These are phyloP conservation scores for Odontarrhena argentea DNA, from an alignment of 345 rosid species.

Conservation along the genomic window DNA sequence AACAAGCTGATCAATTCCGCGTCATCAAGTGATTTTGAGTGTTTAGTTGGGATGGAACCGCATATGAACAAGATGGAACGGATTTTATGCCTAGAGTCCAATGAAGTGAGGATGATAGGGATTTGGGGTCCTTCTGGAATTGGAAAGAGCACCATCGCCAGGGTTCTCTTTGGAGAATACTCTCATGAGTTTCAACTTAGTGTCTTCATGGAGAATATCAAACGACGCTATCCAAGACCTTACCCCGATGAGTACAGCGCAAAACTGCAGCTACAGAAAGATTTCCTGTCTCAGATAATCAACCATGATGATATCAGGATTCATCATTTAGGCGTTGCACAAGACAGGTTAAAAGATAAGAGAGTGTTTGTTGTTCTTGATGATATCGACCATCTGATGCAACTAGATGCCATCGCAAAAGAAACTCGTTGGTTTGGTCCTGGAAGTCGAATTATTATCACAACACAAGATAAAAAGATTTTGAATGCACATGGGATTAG, in stretches of 20 bases:
- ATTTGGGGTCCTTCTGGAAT: conserved; percentile 46
- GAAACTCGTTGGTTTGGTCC: conserved; percentile 18
- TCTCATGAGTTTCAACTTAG: not conserved
- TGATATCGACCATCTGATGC: conserved; percentile 10
- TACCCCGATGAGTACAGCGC: conserved; percentile 14
- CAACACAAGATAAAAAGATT: conserved; percentile 30
- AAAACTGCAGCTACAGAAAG: conserved; percentile 29
- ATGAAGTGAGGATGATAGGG: conserved; percentile 40
- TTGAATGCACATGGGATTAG: conserved; percentile 7
- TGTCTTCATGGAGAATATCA: conserved; percentile 20
- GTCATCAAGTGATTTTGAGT: not conserved
- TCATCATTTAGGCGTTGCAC: conserved; percentile 21
- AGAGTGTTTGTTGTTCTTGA: conserved; percentile 38
- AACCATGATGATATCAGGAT: conserved; percentile 14
- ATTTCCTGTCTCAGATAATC: conserved; percentile 42
- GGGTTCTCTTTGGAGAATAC: conserved; percentile 1
- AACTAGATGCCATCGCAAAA: conserved; percentile 14
- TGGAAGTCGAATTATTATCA: conserved; percentile 32
- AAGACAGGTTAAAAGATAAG: conserved; percentile 14
- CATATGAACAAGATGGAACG: conserved; percentile 6
- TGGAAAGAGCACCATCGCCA: conserved; percentile 44
- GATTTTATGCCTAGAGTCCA: not conserved
- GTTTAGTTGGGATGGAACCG: conserved; percentile 34
- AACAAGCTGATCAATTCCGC: not conserved
- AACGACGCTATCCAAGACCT: not conserved